Base-by-base conservation (phyloP, 2,329 filamentous ascomycete species). In the Colletotrichum gigasporum region DNA sequence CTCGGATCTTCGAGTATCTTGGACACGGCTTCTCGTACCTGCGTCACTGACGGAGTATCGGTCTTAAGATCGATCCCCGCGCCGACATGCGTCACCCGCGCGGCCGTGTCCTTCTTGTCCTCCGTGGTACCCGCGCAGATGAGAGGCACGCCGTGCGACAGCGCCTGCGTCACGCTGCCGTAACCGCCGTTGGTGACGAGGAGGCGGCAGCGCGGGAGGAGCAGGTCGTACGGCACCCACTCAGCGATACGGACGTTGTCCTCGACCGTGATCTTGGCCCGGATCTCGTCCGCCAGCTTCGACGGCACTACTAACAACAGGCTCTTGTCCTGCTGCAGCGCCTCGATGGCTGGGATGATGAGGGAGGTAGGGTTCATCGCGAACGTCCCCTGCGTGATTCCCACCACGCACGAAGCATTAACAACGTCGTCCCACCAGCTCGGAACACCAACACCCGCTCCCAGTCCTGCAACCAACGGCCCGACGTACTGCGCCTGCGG, bases 101-200 rank as follows among this genome's bases (percentile, higher is more conserved):
- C 76, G 1, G 75, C 73, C 0, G 76, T 78, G 44, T 78, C 76
- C 51, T 72, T 76, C 66, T 78, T 78, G 10, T 78, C 76, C 28
- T 78, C 76, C 1, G 74, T 72, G 39, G 76, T 76, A 0, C 76
- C 76, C 0, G 76, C 76, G 18, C 76, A 78, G 5, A 78, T 70
- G 20, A 78, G 63, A 4, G 76, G 76, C 1, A 78, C 71, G 22
- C 69, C 71, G n/a, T 76, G 74, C 0, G 73, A 75, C 4, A 78
- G 66, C 0, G 76, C 76, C 30, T 78, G 76, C 0, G 74, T 77
- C 51, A 78, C 70, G 34, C 75, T 77, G 14, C 76, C 76, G 34
- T 78, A 78, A 2, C 76, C 76, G 5, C 76, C 76, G 16, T 78
- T 78, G 3, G 76, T 78, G 42, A 78, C 71, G 14, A 78, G 69